Evolutionary conservation across 2,329 filamentous ascomycete genomes (phyloP).

Genomic region (Teratosphaeria gauchensis): DNA sequence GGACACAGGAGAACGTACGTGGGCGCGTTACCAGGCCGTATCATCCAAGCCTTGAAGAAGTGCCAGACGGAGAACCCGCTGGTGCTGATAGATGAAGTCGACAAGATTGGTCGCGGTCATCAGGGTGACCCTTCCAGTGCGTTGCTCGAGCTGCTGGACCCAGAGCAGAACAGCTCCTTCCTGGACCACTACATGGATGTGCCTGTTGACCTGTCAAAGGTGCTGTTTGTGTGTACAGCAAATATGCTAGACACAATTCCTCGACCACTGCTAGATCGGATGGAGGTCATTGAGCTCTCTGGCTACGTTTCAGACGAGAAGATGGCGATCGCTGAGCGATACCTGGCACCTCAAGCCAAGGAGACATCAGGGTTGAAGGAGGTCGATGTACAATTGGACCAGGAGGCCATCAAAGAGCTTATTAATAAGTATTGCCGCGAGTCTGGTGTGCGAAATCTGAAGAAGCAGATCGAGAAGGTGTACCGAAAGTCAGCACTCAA

Average conservation of each 20-base stretch:
- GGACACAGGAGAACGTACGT: slow-evolving; percentile 94
- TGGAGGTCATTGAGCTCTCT: slow-evolving; percentile 94
- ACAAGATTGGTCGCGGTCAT: slow-evolving; percentile 94
- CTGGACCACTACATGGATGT: slow-evolving; percentile 98
- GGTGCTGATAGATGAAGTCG: slow-evolving; percentile 92
- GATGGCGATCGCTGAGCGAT: slow-evolving; percentile 92
- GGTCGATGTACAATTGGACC: slow-evolving; percentile 76
- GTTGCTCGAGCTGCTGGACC: slow-evolving; percentile 84
- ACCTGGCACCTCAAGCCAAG: slow-evolving; percentile 88
- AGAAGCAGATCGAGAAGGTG: slow-evolving; percentile 99
- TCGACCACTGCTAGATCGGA: slow-evolving; percentile 82
- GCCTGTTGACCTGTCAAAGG: slow-evolving; percentile 92
- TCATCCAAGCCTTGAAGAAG: slow-evolving; percentile 97
- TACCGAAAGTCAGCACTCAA: slow-evolving; percentile 95
- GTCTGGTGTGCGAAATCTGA: slow-evolving; percentile 91
- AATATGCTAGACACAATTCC: slow-evolving; percentile 99
- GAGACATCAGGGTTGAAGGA: slow-evolving; percentile 84
- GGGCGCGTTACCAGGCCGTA: slow-evolving; percentile 85
- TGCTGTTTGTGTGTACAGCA: slow-evolving; percentile 95
- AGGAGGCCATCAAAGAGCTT: slow-evolving; percentile 84
- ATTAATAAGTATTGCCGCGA: slow-evolving; percentile 99
- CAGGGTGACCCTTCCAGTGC: slow-evolving; percentile 95
- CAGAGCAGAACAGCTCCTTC: slow-evolving; percentile 96
- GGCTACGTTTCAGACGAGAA: slow-evolving; percentile 98
- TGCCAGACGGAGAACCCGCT: slow-evolving; percentile 97